phyloP scores from a whole-genome alignment of 805 yeast species.

The Wickerhamomyces silvicola region DNA sequence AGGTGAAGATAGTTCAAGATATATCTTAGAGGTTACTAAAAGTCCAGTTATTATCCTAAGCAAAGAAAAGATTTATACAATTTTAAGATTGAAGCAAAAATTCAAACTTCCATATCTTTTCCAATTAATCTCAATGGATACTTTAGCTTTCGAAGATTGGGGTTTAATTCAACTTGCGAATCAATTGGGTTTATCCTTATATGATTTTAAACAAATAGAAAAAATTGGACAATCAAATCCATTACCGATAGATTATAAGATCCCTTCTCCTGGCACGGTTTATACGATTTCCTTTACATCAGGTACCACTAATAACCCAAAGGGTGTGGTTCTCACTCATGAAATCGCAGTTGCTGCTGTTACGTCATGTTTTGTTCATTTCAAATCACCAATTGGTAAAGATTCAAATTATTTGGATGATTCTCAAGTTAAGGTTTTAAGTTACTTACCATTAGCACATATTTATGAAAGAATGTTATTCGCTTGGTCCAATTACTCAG shows the following conservation, averaged over 20 bases:
- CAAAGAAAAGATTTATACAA: constrained; percentile 37
- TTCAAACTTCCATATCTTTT: constrained; percentile 31
- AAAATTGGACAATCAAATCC: constrained; percentile 38
- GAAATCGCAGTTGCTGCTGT: constrained; percentile 43
- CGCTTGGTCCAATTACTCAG: constrained; percentile 24
- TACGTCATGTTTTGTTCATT: constrained; percentile 28
- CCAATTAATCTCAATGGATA: constrained; percentile 51
- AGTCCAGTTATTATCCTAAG: constrained; percentile 55
- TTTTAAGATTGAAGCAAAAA: constrained; percentile 37
- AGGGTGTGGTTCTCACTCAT: constrained; percentile 59
- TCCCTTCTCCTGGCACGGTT: constrained; percentile 44
- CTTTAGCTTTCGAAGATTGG: constrained; percentile 30
- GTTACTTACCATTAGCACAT: constrained; percentile 52
- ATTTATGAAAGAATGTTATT: constrained; percentile 45
- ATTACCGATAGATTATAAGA: constrained; percentile 27
- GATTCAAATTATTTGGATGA: constrained; percentile 9
- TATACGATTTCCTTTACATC: constrained; percentile 68
- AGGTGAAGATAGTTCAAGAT: constrained; percentile 52
- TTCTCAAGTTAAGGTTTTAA: constrained; percentile 26
- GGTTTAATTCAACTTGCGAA: constrained; percentile 26
- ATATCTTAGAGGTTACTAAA: constrained; percentile 52
- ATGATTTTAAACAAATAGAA: constrained; percentile 36
- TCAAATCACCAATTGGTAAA: constrained; percentile 16
- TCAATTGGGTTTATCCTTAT: constrained; percentile 29
- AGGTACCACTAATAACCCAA: constrained; percentile 71